A percentile compares a stretch with the other conserved stretches of the same genome.
phyloP scores from a whole-genome alignment of 2,329 filamentous ascomycete species.

The Pseudocercospora macadamiae region DNA sequence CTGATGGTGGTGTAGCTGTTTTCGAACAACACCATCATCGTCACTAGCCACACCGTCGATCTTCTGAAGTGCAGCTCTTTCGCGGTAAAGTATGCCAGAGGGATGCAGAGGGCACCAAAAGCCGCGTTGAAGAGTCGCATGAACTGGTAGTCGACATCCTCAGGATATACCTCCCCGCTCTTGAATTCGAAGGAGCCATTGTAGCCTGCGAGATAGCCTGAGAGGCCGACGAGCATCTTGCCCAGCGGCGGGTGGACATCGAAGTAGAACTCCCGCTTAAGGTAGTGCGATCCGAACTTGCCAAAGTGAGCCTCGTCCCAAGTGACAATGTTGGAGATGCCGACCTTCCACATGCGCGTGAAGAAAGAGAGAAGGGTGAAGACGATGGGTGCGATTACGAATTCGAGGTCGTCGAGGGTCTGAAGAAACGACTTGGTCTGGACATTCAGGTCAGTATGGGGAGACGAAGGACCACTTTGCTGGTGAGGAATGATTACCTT shows the following conservation, averaged over 20 bases:
- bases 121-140: conserved; percentile 98
- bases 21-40: conserved; percentile 96
- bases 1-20: conserved; percentile 99
- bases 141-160: conserved; percentile 93
- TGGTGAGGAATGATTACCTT: too few species aligned
- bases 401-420: conserved; percentile 65
- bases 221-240: conserved; percentile 97
- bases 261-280: conserved; percentile 99
- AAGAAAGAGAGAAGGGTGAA: conserved; percentile 67
- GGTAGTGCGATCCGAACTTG: conserved; percentile 98
- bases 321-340: conserved; percentile 70
- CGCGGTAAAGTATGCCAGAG: conserved; percentile 92
- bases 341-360: conserved; percentile 69
- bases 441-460: not conserved
- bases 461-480: not conserved
- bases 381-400: conserved; percentile 64
- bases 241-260: conserved; percentile 94
- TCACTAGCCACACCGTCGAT: conserved; percentile 90
- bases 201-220: conserved; percentile 94
- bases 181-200: conserved; percentile 99
- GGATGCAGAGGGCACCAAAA: conserved; percentile 90
- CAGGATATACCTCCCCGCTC: conserved; percentile 92
- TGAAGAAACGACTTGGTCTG: conserved; percentile 60
- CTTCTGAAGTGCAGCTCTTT: conserved; percentile 85
- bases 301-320: conserved; percentile 84